phyloP scores from a whole-genome alignment of 2,329 filamentous ascomycete species.

The Beauveria caledonica region DNA sequence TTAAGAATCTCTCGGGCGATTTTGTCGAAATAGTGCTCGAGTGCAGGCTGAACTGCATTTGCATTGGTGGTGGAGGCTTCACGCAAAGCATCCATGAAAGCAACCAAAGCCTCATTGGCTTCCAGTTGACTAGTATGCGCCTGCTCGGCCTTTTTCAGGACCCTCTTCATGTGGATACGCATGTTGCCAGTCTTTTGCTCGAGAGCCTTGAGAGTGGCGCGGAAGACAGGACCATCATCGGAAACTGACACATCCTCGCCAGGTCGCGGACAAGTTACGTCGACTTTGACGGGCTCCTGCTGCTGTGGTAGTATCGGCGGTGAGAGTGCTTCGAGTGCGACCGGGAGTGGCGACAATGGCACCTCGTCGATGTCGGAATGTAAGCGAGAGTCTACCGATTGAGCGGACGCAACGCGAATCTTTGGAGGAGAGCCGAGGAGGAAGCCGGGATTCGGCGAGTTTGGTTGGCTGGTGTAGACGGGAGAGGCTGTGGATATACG shows the following conservation, averaged over 20 bases:
- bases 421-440: constrained; percentile 66
- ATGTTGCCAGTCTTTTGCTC: constrained; percentile 96
- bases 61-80: constrained; percentile 88
- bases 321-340: constrained; percentile 27
- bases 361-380: constrained; percentile 61
- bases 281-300: constrained; percentile 63
- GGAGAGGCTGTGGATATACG: constrained; percentile 32
- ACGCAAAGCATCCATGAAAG: constrained; percentile 76
- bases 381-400: constrained; percentile 76
- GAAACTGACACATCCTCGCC: constrained; percentile 76
- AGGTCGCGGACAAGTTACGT: constrained; percentile 77
- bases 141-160: constrained; percentile 87
- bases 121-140: constrained; percentile 70
- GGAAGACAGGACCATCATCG: constrained; percentile 91
- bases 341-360: constrained; percentile 42
- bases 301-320: constrained; percentile 18
- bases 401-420: constrained; percentile 74
- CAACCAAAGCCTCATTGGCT: constrained; percentile 76
- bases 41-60: constrained; percentile 90
- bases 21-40: constrained; percentile 97
- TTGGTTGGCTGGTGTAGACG: constrained; percentile 46
- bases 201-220: constrained; percentile 90
- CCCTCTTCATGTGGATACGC: constrained; percentile 90
- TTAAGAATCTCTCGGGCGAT: constrained; percentile 83
- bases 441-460: constrained; percentile 62